Evolutionary conservation across 2,329 filamentous ascomycete genomes (phyloP).

Genomic region (Thielaviopsis musarum): DNA sequence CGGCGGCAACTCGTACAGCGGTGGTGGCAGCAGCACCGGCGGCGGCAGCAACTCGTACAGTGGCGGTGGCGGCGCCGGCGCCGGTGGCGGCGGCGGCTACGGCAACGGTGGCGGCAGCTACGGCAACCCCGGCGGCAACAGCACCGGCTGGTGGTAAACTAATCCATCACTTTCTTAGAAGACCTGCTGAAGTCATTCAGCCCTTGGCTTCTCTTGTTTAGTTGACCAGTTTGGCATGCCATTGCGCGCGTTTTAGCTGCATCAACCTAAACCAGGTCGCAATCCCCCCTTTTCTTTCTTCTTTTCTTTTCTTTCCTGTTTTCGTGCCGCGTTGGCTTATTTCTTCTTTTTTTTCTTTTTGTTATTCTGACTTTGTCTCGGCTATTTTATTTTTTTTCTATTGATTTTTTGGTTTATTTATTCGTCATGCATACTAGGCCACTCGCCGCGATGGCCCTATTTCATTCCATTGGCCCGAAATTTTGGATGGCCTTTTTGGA

Average conservation of each 20-base stretch:
- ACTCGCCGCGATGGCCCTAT: not conserved
- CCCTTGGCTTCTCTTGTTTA: not conserved
- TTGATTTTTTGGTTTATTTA: not conserved
- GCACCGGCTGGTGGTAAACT: slow-evolving; percentile 48
- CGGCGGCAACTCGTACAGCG: slow-evolving; percentile 24
- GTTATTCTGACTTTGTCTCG: not conserved
- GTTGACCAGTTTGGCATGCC: not conserved
- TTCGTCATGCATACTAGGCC: not conserved
- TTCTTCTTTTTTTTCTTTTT: slow-evolving; percentile 8
- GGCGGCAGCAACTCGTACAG: slow-evolving; percentile 21
- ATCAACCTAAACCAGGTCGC: not conserved
- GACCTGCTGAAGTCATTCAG: not conserved
- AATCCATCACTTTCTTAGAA: not conserved
- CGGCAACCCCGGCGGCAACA: slow-evolving; percentile 53
- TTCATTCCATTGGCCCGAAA: not conserved
- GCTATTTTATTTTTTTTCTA: not conserved
- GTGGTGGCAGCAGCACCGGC: slow-evolving; percentile 24
- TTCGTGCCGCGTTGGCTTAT: slow-evolving; percentile 1
- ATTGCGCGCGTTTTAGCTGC: slow-evolving; percentile 12
- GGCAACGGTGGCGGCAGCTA: slow-evolving; percentile 21
- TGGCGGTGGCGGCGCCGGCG: slow-evolving; percentile 24
- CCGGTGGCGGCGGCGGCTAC: slow-evolving; percentile 23
- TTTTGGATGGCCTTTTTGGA: not conserved
- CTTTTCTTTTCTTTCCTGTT: slow-evolving; percentile 17
- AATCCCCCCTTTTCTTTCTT: slow-evolving; percentile 12